Percentiles rank a stretch among this genome's conserved stretches.
phyloP scores from a whole-genome alignment of 768 basidiomycete genomes.

The Xerocomellus dryophilus region DNA sequence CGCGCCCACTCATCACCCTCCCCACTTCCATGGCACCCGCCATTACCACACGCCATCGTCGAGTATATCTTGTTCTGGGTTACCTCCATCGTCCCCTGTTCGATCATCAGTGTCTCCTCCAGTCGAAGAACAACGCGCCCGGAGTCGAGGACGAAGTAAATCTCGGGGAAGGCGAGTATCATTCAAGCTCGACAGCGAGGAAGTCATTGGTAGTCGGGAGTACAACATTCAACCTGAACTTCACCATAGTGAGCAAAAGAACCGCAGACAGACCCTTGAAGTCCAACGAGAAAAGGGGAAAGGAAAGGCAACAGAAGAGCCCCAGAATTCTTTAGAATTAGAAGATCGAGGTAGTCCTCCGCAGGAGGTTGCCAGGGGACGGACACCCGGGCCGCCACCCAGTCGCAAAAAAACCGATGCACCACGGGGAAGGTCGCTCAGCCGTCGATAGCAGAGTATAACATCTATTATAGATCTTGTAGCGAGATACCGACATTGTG shows the following conservation, averaged over 20 bases:
- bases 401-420: constrained; percentile 10
- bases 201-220: constrained; percentile 3
- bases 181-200: constrained; percentile 43
- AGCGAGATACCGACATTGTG: constrained; percentile 2
- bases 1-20: constrained; percentile 10
- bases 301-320: constrained; percentile 11
- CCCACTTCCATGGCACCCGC: constrained; percentile 19
- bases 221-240: constrained; percentile 4
- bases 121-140: constrained; percentile 32
- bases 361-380: constrained; percentile 17
- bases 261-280: constrained; percentile 5
- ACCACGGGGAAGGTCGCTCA: constrained; percentile 21
- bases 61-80: constrained; percentile 42
- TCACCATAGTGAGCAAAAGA: constrained; percentile 3
- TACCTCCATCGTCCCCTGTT: constrained; percentile 54
- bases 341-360: constrained; percentile 13
- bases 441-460: constrained; percentile 18
- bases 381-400: constrained; percentile 29
- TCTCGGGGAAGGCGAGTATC: constrained; percentile 57
- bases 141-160: constrained; percentile 45
- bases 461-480: constrained; percentile 11
- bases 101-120: constrained; percentile 38
- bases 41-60: constrained; percentile 35
- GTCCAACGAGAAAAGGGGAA: constrained; percentile 17
- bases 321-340: constrained; percentile 8